Evolutionary conservation across 306 rosid species (phyloP).

Genomic region (Mimosa pudica): DNA sequence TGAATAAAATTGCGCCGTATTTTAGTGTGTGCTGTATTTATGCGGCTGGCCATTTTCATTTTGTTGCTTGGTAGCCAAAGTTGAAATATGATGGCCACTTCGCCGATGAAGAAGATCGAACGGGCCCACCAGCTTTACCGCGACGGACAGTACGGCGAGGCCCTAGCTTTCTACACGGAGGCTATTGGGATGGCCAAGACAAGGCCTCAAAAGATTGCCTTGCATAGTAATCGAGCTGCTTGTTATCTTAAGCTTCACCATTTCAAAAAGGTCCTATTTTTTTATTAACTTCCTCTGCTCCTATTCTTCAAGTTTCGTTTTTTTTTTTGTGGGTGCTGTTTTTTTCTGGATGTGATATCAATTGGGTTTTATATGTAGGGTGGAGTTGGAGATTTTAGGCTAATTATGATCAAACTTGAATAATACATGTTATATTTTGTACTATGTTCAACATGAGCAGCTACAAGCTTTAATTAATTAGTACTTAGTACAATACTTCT

Average conservation of each 20-base stretch:
- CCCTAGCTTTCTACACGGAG: constrained; percentile 82
- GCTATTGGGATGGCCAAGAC: constrained; percentile 74
- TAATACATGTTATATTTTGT: neutral
- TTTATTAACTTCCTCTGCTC: neutral
- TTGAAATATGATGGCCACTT: constrained; percentile 48
- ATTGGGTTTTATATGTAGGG: neutral
- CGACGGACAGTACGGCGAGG: constrained; percentile 75
- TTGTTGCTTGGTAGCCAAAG: neutral
- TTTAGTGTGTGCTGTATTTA: neutral
- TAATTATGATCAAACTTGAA: neutral
- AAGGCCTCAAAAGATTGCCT: constrained; percentile 59
- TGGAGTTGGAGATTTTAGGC: neutral
- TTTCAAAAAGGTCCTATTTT: constrained; percentile 66
- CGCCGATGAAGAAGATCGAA: constrained; percentile 74
- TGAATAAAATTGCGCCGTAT: neutral
- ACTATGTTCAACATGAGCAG: neutral
- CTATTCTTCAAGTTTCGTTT: neutral
- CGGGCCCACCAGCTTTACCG: constrained; percentile 86
- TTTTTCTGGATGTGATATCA: neutral
- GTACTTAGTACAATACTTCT: neutral
- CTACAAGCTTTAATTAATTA: neutral
- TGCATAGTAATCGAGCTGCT: constrained; percentile 54
- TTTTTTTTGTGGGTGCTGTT: neutral
- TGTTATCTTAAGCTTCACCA: constrained; percentile 84
- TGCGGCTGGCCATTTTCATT: neutral